Percentiles rank a stretch among this genome's conserved stretches.
These are phyloP conservation scores for Echinochloa phyllopogon DNA, from an alignment of 176 grass and related monocot genomes.

Conservation along the genomic window DNA sequence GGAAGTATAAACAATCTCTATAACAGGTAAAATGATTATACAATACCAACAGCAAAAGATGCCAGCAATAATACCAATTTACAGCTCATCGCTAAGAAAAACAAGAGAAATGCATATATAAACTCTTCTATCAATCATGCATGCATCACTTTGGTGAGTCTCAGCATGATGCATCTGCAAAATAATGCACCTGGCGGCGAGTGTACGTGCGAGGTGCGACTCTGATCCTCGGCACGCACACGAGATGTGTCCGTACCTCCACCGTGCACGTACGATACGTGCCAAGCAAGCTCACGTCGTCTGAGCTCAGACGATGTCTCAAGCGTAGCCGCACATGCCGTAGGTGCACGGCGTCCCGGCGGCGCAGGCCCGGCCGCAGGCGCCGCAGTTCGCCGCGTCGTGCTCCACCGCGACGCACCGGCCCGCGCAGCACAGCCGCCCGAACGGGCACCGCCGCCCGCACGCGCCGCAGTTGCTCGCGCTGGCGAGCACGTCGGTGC, in stretches of 20 bases:
- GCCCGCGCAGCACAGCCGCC: constrained; percentile 59
- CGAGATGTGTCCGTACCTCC: not conserved
- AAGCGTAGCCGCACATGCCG: constrained; percentile 62
- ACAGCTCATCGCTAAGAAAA: not conserved
- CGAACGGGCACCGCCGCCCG: constrained; percentile 52
- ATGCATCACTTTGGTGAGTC: not conserved
- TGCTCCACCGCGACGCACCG: constrained; percentile 41
- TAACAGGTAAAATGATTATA: not conserved
- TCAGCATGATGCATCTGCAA: not conserved
- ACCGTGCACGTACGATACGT: too few relatives aligned
- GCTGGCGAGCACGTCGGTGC: constrained; percentile 54
- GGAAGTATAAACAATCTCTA: not conserved
- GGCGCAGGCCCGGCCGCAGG: constrained; percentile 49
- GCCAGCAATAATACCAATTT: not conserved
- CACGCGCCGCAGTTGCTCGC: constrained; percentile 63
- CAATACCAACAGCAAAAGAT: not conserved
- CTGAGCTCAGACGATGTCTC: not conserved
- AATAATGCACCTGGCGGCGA: not conserved
- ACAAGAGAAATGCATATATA: not conserved
- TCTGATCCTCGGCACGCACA: constrained; percentile 26
- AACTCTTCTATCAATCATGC: not conserved
- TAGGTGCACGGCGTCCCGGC: constrained; percentile 40
- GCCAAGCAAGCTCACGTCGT: not conserved
- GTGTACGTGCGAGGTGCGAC: not conserved
- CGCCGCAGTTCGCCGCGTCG: constrained; percentile 55